Evolutionary conservation across 208 protist species (phyloP), one percentile per base, ranked within the genome.

Genomic region (Trypanosoma platydactyli): DNA sequence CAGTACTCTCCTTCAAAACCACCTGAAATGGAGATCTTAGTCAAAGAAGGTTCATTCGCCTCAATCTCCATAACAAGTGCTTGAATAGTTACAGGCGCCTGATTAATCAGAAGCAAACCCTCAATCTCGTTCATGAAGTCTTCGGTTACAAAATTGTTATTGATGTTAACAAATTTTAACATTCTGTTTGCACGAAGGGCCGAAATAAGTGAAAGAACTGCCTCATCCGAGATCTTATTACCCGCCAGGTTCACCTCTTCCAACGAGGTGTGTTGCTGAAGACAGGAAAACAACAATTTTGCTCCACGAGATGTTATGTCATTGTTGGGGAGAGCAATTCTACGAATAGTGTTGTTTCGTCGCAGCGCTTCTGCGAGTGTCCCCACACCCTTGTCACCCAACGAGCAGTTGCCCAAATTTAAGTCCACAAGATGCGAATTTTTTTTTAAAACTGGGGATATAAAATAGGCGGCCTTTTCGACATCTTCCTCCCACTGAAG

Each of bases 261-360:
- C 15, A 97, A 59, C 54, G 73, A 79, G 3, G n/a, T 27, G 40
- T 88, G 83, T 13, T 75, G 54, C 62, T 68, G 49, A 15, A 96
- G 46, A 24, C 76, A 64, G 11, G 70, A 56, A 68, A 92, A 89
- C 5, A 97, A 55, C 13, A 55, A 51, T 30, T 66, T 68, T 5
- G 89, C 79, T 25, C 94, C 94, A 0, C 44, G 50, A 35, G 80
- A 77, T 5, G 90, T 94, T 49, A 97, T 81, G 3, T 71, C 68
- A 75, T 95, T 96, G 73, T 95, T 95, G 18, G 88, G 76, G 35
- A 97, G 54, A 41, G 89, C 82, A n/a, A 97, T 46, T 35, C 73
- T 48, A 29, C 75, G 81, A 45, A 97, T 63, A 11, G 82, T 86
- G 5, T 57, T 71, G 67, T 96, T 95, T 27, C 68, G 68, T 45